Evolutionary conservation across 129 eudicot genomes (phyloP).

Genomic region (Saussurea involucrata): DNA sequence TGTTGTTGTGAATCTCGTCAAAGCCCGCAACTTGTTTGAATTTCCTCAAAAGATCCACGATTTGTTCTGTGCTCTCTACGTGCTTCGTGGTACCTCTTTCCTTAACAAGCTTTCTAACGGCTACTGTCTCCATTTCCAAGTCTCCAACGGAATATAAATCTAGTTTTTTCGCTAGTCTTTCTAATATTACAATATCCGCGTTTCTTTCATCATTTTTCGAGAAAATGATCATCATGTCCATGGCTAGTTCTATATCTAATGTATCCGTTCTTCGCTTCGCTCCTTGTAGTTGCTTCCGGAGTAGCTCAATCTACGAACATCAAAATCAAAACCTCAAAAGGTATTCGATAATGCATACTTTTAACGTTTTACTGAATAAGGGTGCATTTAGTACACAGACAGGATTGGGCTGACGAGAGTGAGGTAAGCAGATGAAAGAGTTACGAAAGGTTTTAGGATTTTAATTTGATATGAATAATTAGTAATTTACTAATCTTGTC

Average conservation of each 20-base stretch:
- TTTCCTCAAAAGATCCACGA: slow-evolving; percentile 50
- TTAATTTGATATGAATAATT: not conserved
- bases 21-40: slow-evolving; percentile 67
- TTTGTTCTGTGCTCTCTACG: slow-evolving; percentile 39
- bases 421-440: not conserved
- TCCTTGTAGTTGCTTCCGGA: slow-evolving; percentile 58
- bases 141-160: slow-evolving; percentile 50
- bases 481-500: not conserved
- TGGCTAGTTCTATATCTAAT: slow-evolving; percentile 72
- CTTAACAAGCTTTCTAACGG: slow-evolving; percentile 49
- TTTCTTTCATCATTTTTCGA: slow-evolving; percentile 54
- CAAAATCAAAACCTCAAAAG: not conserved
- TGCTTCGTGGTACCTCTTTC: slow-evolving; percentile 36
- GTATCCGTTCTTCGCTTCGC: slow-evolving; percentile 70
- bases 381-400: not conserved
- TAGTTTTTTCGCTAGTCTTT: slow-evolving; percentile 59
- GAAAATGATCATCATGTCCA: slow-evolving; percentile 83
- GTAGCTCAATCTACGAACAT: slow-evolving; percentile 51
- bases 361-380: too few relatives aligned
- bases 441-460: not conserved
- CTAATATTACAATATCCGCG: slow-evolving; percentile 63
- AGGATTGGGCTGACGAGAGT: not conserved
- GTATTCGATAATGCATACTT: not conserved
- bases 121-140: slow-evolving; percentile 53
- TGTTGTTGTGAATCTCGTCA: slow-evolving; percentile 42